Evolutionary conservation across 1,284 basidiomycete genomes (phyloP).

Genomic region (Trichosporon ovoides): DNA sequence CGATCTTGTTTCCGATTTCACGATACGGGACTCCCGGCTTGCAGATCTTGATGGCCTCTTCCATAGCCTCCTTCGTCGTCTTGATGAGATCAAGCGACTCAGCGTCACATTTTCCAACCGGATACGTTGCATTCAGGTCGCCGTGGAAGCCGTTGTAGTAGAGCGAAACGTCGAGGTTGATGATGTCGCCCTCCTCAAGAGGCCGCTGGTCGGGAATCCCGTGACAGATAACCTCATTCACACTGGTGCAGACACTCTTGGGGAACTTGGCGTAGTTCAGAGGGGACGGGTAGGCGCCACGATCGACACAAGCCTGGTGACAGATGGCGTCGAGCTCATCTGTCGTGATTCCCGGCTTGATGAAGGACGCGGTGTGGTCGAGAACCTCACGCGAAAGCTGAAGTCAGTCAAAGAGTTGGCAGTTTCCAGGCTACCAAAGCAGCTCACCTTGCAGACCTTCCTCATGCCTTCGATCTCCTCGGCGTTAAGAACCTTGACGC

Average conservation of each 20-base stretch:
- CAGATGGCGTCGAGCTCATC: slow-evolving; percentile 92
- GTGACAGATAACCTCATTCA: slow-evolving; percentile 97
- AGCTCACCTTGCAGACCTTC: slow-evolving; percentile 46
- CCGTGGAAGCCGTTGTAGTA: slow-evolving; percentile 68
- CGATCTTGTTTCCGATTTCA: slow-evolving; percentile 1
- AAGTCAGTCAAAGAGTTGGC: slow-evolving; percentile 1
- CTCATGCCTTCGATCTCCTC: slow-evolving; percentile 49
- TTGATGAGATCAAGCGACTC: slow-evolving; percentile 75
- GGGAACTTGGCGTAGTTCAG: slow-evolving; percentile 90
- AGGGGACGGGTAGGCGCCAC: slow-evolving; percentile 89
- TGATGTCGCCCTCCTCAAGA: slow-evolving; percentile 82
- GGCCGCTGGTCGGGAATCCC: slow-evolving; percentile 87
- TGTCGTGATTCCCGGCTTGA: slow-evolving; percentile 87
- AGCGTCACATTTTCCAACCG: slow-evolving; percentile 78
- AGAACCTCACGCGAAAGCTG: slow-evolving; percentile 87
- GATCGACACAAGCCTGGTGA: slow-evolving; percentile 87
- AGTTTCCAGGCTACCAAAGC: too few relatives aligned
- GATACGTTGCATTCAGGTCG: slow-evolving; percentile 80
- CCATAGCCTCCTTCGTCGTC: slow-evolving; percentile 71
- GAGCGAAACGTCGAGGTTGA: slow-evolving; percentile 72
- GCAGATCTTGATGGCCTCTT: slow-evolving; percentile 81
- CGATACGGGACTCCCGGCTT: slow-evolving; percentile 81
- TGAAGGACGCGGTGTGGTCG: slow-evolving; percentile 76
- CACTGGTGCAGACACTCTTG: slow-evolving; percentile 90
- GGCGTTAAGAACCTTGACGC: slow-evolving; percentile 39